These are phyloP conservation scores for Cyberlindnera maritima DNA, from an alignment of 805 yeast genomes.

Conservation along the genomic window DNA sequence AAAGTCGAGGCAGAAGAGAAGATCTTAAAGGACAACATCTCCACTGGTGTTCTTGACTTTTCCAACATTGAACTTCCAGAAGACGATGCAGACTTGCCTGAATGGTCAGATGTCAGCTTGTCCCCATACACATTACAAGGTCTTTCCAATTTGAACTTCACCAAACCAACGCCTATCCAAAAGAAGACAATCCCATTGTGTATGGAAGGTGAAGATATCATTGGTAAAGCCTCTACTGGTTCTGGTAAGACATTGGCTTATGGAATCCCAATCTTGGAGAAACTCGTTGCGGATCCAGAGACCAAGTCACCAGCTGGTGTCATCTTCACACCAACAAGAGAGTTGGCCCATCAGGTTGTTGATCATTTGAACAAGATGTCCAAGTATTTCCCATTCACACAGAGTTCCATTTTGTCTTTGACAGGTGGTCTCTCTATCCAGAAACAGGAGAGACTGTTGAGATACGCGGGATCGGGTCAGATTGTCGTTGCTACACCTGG, in stretches of 20 bases:
- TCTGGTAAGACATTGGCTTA: slow-evolving; percentile 97
- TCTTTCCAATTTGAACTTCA: slow-evolving; percentile 54
- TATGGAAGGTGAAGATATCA: slow-evolving; percentile 69
- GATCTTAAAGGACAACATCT: slow-evolving; percentile 12
- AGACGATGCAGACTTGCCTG: slow-evolving; percentile 48
- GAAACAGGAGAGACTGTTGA: slow-evolving; percentile 81
- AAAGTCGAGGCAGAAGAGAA: slow-evolving; percentile 22
- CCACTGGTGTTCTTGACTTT: slow-evolving; percentile 27
- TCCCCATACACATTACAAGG: slow-evolving; percentile 62
- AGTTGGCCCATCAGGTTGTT: slow-evolving; percentile 89
- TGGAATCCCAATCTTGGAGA: slow-evolving; percentile 87
- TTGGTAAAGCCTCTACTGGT: slow-evolving; percentile 97
- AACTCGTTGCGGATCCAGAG: slow-evolving; percentile 36
- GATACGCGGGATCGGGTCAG: slow-evolving; percentile 62
- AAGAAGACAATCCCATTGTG: slow-evolving; percentile 70
- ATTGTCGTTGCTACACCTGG: slow-evolving; percentile 96
- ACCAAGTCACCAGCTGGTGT: slow-evolving; percentile 62
- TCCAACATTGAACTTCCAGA: slow-evolving; percentile 33
- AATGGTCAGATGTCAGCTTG: slow-evolving; percentile 51
- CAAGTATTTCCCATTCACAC: slow-evolving; percentile 48
- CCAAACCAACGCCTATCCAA: slow-evolving; percentile 83
- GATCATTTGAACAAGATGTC: slow-evolving; percentile 65
- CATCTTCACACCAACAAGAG: slow-evolving; percentile 94
- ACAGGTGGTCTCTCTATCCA: slow-evolving; percentile 96
- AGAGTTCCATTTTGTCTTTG: slow-evolving; percentile 63